Conservation (phyloP, 306 rosid species). For the Crotalaria pallida region DNA sequence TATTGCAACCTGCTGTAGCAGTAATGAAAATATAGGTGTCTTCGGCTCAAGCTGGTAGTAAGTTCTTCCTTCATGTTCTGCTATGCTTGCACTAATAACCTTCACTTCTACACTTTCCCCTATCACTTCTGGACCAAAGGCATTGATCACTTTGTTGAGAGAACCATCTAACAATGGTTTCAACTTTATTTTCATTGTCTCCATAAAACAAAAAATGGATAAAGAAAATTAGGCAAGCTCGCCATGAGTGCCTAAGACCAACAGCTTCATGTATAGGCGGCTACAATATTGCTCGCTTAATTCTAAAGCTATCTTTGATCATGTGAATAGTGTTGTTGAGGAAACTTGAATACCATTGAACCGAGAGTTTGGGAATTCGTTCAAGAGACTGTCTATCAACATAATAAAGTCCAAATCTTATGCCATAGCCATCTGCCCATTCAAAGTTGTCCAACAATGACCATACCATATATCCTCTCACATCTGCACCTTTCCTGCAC, state of each 20-base stretch:
- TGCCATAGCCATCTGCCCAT: slow-evolving; percentile 43
- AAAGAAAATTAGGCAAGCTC: slow-evolving; percentile 20
- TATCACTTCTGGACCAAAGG: slow-evolving; percentile 92
- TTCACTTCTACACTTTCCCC: slow-evolving; percentile 97
- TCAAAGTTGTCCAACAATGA: slow-evolving; percentile 62
- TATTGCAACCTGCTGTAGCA: slow-evolving; percentile 90
- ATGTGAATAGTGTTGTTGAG: slow-evolving; percentile 25
- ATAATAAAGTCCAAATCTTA: slow-evolving; percentile 48
- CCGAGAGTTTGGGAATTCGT: slow-evolving; percentile 53
- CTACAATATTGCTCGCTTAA: background rate
- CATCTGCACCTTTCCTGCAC: slow-evolving; percentile 62
- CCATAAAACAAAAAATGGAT: background rate
- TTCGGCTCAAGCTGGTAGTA: slow-evolving; percentile 91
- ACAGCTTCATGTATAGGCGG: no score
- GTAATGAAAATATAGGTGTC: slow-evolving; percentile 87
- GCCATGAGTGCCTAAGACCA: slow-evolving; percentile 81
- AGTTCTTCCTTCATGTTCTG: slow-evolving; percentile 72
- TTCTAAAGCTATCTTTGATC: background rate
- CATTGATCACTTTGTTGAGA: slow-evolving; percentile 80
- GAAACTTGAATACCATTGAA: slow-evolving; percentile 46
- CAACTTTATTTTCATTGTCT: slow-evolving; percentile 6
- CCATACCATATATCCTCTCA: slow-evolving; percentile 67
- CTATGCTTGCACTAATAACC: slow-evolving; percentile 53
- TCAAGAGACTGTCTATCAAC: slow-evolving; percentile 45
- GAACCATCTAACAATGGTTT: no score